Percentiles rank a stretch among this genome's conserved stretches.
phyloP scores from a whole-genome alignment of 2,329 filamentous ascomycete species.

The Aspergillus floridensis region DNA sequence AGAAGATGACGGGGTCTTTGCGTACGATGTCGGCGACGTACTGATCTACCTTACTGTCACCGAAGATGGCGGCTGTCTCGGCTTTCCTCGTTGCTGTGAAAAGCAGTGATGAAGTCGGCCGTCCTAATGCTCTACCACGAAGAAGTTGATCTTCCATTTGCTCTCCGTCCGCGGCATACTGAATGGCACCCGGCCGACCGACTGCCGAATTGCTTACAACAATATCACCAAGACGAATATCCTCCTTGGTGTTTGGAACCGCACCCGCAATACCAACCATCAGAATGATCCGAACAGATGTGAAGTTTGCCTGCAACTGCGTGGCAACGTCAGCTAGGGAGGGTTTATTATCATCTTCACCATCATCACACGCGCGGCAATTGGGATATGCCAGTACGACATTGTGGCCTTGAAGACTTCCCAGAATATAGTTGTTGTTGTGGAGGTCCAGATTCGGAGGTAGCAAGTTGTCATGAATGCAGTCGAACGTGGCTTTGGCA shows the following conservation, averaged over 20 bases:
- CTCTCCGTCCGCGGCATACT: not conserved
- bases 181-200: not conserved
- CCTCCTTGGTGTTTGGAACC: not conserved
- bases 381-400: constrained; percentile 24
- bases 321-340: not conserved
- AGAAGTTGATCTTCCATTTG: not conserved
- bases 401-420: constrained; percentile 25
- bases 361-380: constrained; percentile 8
- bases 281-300: not conserved
- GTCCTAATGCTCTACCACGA: constrained; percentile 11
- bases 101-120: constrained; percentile 15
- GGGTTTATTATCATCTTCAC: constrained; percentile 12
- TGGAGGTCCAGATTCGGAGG: not conserved
- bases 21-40: constrained; percentile 17
- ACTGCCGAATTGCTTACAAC: not conserved
- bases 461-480: constrained; percentile 4
- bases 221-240: constrained; percentile 1
- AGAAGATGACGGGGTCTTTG: constrained; percentile 18
- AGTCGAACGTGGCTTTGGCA: constrained; percentile 11
- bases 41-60: not conserved
- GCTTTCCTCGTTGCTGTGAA: constrained; percentile 17
- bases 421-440: constrained; percentile 25
- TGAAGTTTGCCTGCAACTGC: not conserved
- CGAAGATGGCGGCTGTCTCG: constrained; percentile 13
- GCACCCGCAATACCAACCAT: not conserved